phyloP scores from a whole-genome alignment of 768 basidiomycete genomes.

The Suillus fuscotomentosus region DNA sequence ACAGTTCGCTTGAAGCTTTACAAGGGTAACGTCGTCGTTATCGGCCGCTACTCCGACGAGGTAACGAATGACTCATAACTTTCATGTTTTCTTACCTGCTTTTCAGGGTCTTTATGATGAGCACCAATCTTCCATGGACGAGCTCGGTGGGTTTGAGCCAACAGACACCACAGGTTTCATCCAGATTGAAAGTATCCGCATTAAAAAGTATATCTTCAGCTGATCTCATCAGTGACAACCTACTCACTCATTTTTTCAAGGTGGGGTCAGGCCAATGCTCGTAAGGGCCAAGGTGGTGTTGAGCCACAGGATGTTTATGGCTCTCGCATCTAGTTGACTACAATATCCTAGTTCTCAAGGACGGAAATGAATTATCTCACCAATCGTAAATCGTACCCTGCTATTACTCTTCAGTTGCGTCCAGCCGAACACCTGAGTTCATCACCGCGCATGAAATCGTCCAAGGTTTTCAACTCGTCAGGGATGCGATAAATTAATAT shows the following conservation, averaged over 20 bases:
- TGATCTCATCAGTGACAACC: neutral
- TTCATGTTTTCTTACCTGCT: slow-evolving; percentile 2
- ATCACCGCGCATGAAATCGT: too few species aligned
- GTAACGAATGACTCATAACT: slow-evolving; percentile 35
- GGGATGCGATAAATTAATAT: too few species aligned
- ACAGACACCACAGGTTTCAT: slow-evolving; percentile 86
- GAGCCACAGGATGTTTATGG: slow-evolving; percentile 45
- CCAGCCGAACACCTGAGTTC: neutral
- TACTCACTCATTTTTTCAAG: slow-evolving; percentile 34
- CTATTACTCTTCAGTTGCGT: neutral
- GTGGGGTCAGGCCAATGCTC: slow-evolving; percentile 83
- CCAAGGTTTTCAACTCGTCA: too few species aligned
- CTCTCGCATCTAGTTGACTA: neutral
- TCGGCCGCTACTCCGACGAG: slow-evolving; percentile 88
- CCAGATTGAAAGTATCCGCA: slow-evolving; percentile 94
- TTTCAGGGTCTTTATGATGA: slow-evolving; percentile 89
- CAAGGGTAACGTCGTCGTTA: slow-evolving; percentile 94
- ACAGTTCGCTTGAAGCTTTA: slow-evolving; percentile 86
- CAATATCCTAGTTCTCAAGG: neutral
- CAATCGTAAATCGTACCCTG: neutral
- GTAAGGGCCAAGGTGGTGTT: slow-evolving; percentile 82
- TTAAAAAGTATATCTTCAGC: slow-evolving; percentile 78
- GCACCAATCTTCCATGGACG: slow-evolving; percentile 96
- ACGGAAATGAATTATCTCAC: neutral
- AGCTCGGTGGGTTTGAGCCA: slow-evolving; percentile 96